Conservation (phyloP, 208 protist genomes). For the Wallacemonas sp. region DNA sequence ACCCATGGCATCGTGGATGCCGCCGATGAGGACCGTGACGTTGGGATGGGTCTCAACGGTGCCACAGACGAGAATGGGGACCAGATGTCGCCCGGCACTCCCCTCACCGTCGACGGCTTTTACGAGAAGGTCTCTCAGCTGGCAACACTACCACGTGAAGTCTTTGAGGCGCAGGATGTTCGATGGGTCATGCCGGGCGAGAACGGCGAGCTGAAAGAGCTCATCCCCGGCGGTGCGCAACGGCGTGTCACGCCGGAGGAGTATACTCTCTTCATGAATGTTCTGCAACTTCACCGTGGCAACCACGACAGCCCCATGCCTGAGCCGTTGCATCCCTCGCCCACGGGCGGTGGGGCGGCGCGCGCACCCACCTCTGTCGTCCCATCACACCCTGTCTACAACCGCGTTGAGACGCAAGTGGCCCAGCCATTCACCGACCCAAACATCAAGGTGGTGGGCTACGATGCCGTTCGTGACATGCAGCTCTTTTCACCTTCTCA, state of each 20-base stretch:
- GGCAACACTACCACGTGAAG: conserved; percentile 20
- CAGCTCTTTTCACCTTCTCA: conserved; percentile 49
- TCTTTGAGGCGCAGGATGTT: conserved; percentile 48
- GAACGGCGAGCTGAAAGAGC: conserved; percentile 56
- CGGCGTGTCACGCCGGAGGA: conserved; percentile 50
- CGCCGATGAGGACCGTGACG: not conserved
- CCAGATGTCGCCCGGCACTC: too few relatives aligned
- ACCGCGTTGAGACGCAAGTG: too few relatives aligned
- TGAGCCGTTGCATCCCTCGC: not conserved
- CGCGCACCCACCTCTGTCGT: too few relatives aligned
- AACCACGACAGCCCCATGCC: conserved; percentile 3
- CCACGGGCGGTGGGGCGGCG: not conserved
- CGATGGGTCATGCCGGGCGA: conserved; percentile 59
- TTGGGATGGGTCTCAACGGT: too few relatives aligned
- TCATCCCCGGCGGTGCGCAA: conserved; percentile 54
- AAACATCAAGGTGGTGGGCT: conserved; percentile 34
- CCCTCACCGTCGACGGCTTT: conserved; percentile 46
- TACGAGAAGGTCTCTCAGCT: conserved; percentile 65
- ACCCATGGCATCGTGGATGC: not conserved
- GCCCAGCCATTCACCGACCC: too few relatives aligned
- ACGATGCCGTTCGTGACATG: conserved; percentile 35
- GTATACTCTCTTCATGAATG: conserved; percentile 47
- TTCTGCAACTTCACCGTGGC: conserved; percentile 41
- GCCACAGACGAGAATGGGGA: too few relatives aligned
- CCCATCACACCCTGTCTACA: too few relatives aligned